A percentile compares a stretch with the other conserved stretches of the same genome.
phyloP scores from a whole-genome alignment of 208 protist genomes.

The Angomonas deanei region DNA sequence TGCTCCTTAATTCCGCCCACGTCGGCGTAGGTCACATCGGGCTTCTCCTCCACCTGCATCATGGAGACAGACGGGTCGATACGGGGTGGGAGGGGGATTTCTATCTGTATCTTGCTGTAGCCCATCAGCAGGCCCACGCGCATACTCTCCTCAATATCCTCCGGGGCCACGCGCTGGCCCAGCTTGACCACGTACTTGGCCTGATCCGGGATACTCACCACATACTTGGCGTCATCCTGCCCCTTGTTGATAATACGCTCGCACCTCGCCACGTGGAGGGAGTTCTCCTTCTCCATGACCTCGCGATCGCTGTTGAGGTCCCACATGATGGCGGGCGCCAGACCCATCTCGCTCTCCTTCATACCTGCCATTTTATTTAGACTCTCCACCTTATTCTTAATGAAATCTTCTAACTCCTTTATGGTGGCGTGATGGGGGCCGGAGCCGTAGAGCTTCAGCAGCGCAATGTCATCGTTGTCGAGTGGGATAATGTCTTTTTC shows the following conservation, averaged over 20 bases:
- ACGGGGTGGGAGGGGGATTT: constrained; percentile 99
- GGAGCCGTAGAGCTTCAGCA: constrained; percentile 97
- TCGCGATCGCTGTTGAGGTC: constrained; percentile 98
- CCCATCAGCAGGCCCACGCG: constrained; percentile 97
- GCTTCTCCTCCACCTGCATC: constrained; percentile 99
- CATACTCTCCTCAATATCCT: constrained; percentile 99
- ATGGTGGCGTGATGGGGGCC: constrained; percentile 96
- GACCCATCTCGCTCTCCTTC: constrained; percentile 99
- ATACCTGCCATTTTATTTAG: constrained; percentile 96
- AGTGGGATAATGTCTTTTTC: constrained; percentile 92
- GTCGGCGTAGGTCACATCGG: constrained; percentile 99
- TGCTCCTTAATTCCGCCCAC: constrained; percentile 99
- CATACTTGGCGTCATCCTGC: constrained; percentile 93
- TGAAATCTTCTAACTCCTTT: constrained; percentile 96
- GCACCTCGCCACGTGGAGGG: constrained; percentile 98
- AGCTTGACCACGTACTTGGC: constrained; percentile 99
- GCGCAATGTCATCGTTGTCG: constrained; percentile 98
- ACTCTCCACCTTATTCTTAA: constrained; percentile 92
- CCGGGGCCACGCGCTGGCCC: constrained; percentile 96
- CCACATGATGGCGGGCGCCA: constrained; percentile 97
- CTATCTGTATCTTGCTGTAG: constrained; percentile 98
- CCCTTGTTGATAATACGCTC: constrained; percentile 98
- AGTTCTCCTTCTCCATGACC: constrained; percentile 95
- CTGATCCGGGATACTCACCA: constrained; percentile 97
- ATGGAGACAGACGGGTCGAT: constrained; percentile 99